Evolutionary conservation across 1,284 basidiomycete genomes (phyloP).

Genomic region (Malassezia sympodialis): DNA sequence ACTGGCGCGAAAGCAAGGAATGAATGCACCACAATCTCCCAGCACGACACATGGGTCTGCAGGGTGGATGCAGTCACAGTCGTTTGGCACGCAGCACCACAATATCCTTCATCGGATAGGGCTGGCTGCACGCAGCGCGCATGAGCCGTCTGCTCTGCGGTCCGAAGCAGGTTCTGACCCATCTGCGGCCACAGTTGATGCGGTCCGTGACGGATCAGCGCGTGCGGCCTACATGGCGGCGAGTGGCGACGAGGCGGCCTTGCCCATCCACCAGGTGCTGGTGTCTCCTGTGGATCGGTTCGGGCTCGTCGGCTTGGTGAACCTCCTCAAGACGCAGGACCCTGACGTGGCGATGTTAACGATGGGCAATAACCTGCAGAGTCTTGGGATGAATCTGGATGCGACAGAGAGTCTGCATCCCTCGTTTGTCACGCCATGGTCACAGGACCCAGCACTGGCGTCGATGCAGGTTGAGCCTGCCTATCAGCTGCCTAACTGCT

Average conservation of each 20-base stretch:
- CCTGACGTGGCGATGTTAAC: slow-evolving; percentile 73
- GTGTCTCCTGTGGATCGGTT: slow-evolving; percentile 89
- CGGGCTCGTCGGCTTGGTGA: slow-evolving; percentile 77
- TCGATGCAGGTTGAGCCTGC: slow-evolving; percentile 69
- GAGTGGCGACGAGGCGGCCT: slow-evolving; percentile 24
- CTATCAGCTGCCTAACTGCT: slow-evolving; percentile 82
- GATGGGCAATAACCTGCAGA: slow-evolving; percentile 83
- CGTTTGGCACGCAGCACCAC: slow-evolving; percentile 5
- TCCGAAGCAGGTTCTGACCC: background rate
- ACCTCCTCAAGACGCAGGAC: slow-evolving; percentile 83
- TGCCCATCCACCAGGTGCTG: slow-evolving; percentile 87
- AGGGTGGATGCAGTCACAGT: slow-evolving; percentile 6
- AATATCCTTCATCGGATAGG: slow-evolving; percentile 5
- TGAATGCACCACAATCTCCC: slow-evolving; percentile 3
- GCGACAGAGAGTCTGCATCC: slow-evolving; percentile 75
- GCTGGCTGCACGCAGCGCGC: background rate
- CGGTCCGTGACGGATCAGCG: slow-evolving; percentile 1
- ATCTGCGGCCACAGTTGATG: background rate
- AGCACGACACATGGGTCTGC: slow-evolving; percentile 1
- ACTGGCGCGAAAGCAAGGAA: slow-evolving; percentile 3
- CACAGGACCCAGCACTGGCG: slow-evolving; percentile 71
- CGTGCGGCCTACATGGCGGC: slow-evolving; percentile 9
- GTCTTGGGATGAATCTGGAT: slow-evolving; percentile 82
- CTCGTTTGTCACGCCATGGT: slow-evolving; percentile 93
- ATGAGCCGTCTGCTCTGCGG: background rate